phyloP scores from a whole-genome alignment of 805 yeast species.

The Danielia reshetovae region DNA sequence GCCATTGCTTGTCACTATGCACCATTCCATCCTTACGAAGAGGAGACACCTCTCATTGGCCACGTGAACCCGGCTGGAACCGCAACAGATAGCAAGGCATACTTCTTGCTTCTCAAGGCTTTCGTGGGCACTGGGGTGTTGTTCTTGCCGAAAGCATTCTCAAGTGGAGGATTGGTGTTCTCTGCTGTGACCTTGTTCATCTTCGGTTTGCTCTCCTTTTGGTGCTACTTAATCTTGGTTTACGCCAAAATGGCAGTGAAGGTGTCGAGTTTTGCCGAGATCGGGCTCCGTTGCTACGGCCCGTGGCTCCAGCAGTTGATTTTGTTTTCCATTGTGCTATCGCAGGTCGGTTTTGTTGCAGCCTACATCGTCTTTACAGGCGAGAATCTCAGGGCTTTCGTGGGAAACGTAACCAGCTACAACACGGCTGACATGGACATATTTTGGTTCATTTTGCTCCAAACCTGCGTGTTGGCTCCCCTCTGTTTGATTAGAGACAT shows the following conservation, averaged over 20 bases:
- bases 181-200: conserved; percentile 48
- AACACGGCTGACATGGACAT: conserved; percentile 36
- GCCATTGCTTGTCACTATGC: conserved; percentile 53
- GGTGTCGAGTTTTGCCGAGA: conserved; percentile 77
- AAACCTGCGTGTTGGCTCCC: conserved; percentile 60
- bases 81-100: conserved; percentile 70
- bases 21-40: conserved; percentile 30
- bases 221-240: conserved; percentile 71
- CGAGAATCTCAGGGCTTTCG: conserved; percentile 64
- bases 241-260: conserved; percentile 53
- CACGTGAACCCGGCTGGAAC: conserved; percentile 43
- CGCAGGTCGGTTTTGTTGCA: conserved; percentile 78
- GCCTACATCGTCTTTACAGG: conserved; percentile 79
- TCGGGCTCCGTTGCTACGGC: conserved; percentile 64
- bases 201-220: conserved; percentile 69
- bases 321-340: conserved; percentile 57
- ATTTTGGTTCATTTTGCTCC: conserved; percentile 47
- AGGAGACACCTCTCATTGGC: conserved; percentile 28
- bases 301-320: conserved; percentile 61
- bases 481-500: conserved; percentile 71
- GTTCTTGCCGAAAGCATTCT: conserved; percentile 65
- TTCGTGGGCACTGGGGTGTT: conserved; percentile 76
- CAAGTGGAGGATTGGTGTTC: conserved; percentile 68
- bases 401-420: conserved; percentile 44
- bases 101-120: conserved; percentile 65